Conservation (phyloP, 1,139 yeast species). For the Saccharomycopsis hybrid region DNA sequence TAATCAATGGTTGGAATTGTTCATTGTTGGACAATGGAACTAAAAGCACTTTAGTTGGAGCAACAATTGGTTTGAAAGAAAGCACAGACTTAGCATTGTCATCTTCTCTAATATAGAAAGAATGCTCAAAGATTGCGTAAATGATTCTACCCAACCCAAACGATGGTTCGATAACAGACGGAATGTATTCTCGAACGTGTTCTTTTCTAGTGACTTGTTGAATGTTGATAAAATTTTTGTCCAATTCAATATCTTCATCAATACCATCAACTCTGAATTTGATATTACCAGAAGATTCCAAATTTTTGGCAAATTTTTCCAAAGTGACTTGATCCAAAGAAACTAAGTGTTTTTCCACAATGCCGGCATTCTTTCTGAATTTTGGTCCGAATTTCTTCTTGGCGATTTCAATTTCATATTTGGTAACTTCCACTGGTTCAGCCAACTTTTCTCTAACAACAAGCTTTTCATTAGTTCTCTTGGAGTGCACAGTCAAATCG, state of each 20-base stretch:
- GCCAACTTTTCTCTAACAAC: slow-evolving; percentile 88
- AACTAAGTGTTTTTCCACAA: slow-evolving; percentile 74
- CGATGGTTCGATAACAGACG: slow-evolving; percentile 98
- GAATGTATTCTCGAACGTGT: slow-evolving; percentile 92
- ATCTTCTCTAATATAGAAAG: slow-evolving; percentile 92
- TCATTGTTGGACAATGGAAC: slow-evolving; percentile 90
- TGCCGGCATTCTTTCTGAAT: slow-evolving; percentile 94
- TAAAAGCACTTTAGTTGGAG: slow-evolving; percentile 94
- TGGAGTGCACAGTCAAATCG: slow-evolving; percentile 92
- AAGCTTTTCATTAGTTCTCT: slow-evolving; percentile 89
- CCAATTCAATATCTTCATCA: slow-evolving; percentile 63
- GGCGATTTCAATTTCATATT: slow-evolving; percentile 76
- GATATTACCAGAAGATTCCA: slow-evolving; percentile 58
- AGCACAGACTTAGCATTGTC: slow-evolving; percentile 86
- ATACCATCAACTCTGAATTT: slow-evolving; percentile 55
- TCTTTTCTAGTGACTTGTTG: slow-evolving; percentile 76
- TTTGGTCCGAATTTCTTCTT: slow-evolving; percentile 97
- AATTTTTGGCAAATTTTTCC: slow-evolving; percentile 67
- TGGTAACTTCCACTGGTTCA: slow-evolving; percentile 77
- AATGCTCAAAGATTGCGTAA: slow-evolving; percentile 89
- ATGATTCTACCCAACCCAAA: slow-evolving; percentile 98
- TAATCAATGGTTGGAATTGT: slow-evolving; percentile 70
- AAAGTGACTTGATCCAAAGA: slow-evolving; percentile 81
- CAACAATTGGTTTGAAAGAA: slow-evolving; percentile 91
- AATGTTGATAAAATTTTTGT: slow-evolving; percentile 62